Evolutionary conservation across 2,329 filamentous ascomycete genomes (phyloP), one percentile per base, ranked within the genome.

Genomic region (Xylaria sp.): DNA sequence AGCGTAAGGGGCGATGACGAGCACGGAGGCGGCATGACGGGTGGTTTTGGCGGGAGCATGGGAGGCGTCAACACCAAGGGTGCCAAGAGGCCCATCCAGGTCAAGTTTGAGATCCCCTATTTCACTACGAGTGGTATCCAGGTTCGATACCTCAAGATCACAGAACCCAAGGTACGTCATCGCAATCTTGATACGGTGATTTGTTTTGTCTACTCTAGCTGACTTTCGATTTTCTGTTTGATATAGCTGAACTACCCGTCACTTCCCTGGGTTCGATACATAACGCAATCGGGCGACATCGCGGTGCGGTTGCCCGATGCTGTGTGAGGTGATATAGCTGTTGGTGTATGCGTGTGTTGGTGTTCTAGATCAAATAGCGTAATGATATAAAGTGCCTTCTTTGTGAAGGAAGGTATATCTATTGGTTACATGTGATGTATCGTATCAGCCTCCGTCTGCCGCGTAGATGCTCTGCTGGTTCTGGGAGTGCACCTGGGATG

Each of bases 101-200:
- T 99, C 84, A 99, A 99, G 85, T 99, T 99, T 80, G 96, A 99
- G 85, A 99, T 99, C 79, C 96, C 96, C n/a, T 99, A 99, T 83
- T 99, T 99, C 81, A 99, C 96, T n/a, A 99, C 97, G 2, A 97
- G 93, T 83, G 96, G 96, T 73, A 99, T 99, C 75, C 97, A 99
- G 82, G 96, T 99, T 77, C 90, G 96, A 78, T 99, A 99, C 81
- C 83, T 99, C 81, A 99, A 99, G 88, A 99, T 99, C 78, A 98
- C 97, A 73, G 96, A 99, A 83, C 96, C 96, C 56, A 99, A 99
- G 93, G 95, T 97, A 85, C 77, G 89, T 81, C 54, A 18, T n/a
- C 39, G 34, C 34, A 28, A 23, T 34, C 12, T 0, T 6, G 5
- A 44, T 52, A 37, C 66, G 9, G 15, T n/a, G 4, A 15, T 44